Evolutionary conservation across 1,284 basidiomycete genomes (phyloP), one percentile per base, ranked within the genome.

Genomic region (Apiotrichum akiyoshidainum): DNA sequence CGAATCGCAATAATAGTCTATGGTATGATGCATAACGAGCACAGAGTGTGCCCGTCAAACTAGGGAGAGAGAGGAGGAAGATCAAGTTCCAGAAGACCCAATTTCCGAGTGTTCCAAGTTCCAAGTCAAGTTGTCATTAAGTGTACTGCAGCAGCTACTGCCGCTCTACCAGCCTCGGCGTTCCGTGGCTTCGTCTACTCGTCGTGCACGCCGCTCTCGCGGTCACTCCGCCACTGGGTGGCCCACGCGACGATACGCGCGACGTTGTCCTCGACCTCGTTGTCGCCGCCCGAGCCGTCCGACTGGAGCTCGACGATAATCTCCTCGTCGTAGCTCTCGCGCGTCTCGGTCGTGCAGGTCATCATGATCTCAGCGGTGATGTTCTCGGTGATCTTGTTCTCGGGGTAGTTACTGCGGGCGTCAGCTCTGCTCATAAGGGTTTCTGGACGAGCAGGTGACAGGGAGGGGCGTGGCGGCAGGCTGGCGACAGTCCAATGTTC

Each of bases 311-410:
- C 91, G 22, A 98, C 87, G 35, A 99, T 84, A 63, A 95, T 90
- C 74, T 92, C 87, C 22, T 83, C 75, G 0, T 87, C 84, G 76
- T 98, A 99, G 1, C 90, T 89, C 42, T 86, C 85, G 40, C 86
- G 82, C 2, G 95, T 94, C 75, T 99, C 95, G 46, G 91, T 88
- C 11, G 89, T 80, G 26, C 96, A 87, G 39, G 93, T 87, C 70
- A 91, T 84, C 94, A 99, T 97, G 73, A 99, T 99, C 79, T 99
- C 95, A 11, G 94, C 93, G 68, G 94, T 88, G 78, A 99, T 95
- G 76, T 99, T 99, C 78, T 99, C 96, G 74, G 94, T 89, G 12
- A 99, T 92, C 80, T 99, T 99, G 73, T 91, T 90, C 48, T 92
- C 77, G 1, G 89, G 80, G 73, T 99, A 99, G 13, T 85, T 85